Conservation (phyloP, 371 early-diverging fungal genomes). For the Parasitella parasitica region DNA sequence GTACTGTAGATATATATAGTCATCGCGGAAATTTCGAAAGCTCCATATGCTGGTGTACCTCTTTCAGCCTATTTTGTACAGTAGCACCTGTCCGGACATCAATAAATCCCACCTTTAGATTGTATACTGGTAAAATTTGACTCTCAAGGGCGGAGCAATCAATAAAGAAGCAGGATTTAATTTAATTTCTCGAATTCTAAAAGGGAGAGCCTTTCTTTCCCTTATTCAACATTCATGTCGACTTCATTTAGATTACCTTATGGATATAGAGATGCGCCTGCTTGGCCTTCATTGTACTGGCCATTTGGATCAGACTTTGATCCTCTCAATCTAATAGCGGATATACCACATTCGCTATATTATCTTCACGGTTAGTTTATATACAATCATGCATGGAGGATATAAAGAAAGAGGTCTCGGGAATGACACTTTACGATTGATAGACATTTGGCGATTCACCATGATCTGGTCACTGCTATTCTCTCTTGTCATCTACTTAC, state of each 20-base stretch:
- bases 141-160: too few relatives aligned
- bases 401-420: neutral
- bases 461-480: constrained; percentile 50
- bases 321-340: constrained; percentile 40
- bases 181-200: neutral
- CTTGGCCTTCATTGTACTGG: constrained; percentile 69
- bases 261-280: constrained; percentile 53
- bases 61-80: too few relatives aligned
- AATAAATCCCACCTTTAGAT: too few relatives aligned
- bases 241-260: constrained; percentile 52
- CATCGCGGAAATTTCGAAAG: too few relatives aligned
- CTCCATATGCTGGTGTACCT: too few relatives aligned
- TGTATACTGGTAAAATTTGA: too few relatives aligned
- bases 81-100: too few relatives aligned
- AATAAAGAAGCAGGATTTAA: neutral
- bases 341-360: constrained; percentile 49
- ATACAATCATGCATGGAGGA: neutral
- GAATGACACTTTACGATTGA: neutral
- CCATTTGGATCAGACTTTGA: constrained; percentile 51
- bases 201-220: neutral
- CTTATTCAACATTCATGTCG: constrained; percentile 24
- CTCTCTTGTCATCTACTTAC: constrained; percentile 39
- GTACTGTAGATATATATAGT: too few relatives aligned
- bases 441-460: constrained; percentile 52
- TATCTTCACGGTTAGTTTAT: constrained; percentile 32